Conservation (phyloP, 2,329 filamentous ascomycete species). For the Cladosporium austrohemisphaericum region DNA sequence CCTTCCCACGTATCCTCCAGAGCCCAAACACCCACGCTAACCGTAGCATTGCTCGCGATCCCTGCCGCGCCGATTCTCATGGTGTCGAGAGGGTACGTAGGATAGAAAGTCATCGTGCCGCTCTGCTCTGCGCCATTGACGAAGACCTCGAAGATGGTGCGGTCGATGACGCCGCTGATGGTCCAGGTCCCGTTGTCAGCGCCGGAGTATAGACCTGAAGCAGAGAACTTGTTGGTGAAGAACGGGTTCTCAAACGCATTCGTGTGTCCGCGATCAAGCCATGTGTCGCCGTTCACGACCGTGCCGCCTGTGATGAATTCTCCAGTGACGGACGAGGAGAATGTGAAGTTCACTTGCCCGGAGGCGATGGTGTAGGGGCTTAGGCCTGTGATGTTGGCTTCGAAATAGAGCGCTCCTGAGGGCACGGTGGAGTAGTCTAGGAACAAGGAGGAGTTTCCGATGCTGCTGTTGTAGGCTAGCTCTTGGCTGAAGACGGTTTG, state of each 20-base stretch:
- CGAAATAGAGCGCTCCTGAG: constrained; percentile 53
- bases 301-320: constrained; percentile 51
- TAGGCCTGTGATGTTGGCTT: constrained; percentile 50
- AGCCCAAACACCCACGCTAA: constrained; percentile 39
- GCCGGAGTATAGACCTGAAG: constrained; percentile 27
- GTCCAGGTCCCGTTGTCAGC: constrained; percentile 33
- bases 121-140: constrained; percentile 49
- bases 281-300: constrained; percentile 48
- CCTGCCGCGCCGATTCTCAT: constrained; percentile 36
- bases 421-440: constrained; percentile 50
- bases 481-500: constrained; percentile 44
- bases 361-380: constrained; percentile 24
- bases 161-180: constrained; percentile 52
- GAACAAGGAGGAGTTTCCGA: constrained; percentile 48
- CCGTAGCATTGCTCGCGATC: constrained; percentile 35
- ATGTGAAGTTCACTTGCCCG: constrained; percentile 51
- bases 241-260: constrained; percentile 52
- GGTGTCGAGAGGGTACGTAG: constrained; percentile 40
- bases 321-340: constrained; percentile 47
- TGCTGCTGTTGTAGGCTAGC: constrained; percentile 42
- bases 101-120: constrained; percentile 52
- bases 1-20: constrained; percentile 38
- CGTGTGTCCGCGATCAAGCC: constrained; percentile 50
- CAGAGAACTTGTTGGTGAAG: constrained; percentile 54
- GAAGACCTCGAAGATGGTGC: constrained; percentile 55